Evolutionary conservation across 208 protist species (phyloP).

Genomic region (Porcisia hertigi): DNA sequence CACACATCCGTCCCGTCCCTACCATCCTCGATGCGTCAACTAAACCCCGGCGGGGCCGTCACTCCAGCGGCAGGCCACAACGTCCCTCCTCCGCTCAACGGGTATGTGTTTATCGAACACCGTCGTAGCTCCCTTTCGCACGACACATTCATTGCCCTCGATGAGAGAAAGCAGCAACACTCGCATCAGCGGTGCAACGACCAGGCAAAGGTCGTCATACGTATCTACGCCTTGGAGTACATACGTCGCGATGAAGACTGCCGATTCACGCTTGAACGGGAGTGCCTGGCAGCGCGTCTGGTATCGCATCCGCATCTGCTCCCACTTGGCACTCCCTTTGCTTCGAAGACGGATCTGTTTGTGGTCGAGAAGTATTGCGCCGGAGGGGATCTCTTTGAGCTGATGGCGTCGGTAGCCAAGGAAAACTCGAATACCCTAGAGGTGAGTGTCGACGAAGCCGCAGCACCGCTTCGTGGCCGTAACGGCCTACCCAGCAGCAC

Average conservation of each 20-base stretch:
- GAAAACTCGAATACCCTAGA: neutral
- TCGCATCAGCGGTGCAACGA: neutral
- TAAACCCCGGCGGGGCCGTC: neutral
- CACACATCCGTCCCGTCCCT: neutral
- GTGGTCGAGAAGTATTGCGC: conserved; percentile 56
- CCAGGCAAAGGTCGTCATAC: conserved; percentile 48
- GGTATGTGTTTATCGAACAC: conserved; percentile 58
- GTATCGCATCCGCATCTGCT: conserved; percentile 56
- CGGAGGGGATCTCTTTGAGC: conserved; percentile 62
- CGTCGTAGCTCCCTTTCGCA: conserved; percentile 51
- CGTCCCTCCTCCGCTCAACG: conserved; percentile 43
- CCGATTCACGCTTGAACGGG: conserved; percentile 62
- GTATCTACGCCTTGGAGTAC: conserved; percentile 65
- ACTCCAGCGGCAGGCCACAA: conserved; percentile 30
- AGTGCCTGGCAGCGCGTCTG: conserved; percentile 41
- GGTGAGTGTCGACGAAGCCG: neutral
- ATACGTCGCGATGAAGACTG: conserved; percentile 46
- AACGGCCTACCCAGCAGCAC: conserved; percentile 26
- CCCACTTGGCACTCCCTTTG: conserved; percentile 36
- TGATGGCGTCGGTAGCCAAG: conserved; percentile 34
- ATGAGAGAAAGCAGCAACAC: neutral
- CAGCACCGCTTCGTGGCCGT: neutral
- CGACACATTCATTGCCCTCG: conserved; percentile 55
- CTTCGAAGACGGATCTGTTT: conserved; percentile 60
- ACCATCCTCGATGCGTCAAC: neutral